These are phyloP conservation scores for Geranium brycei DNA, from an alignment of 345 rosid species.

Conservation along the genomic window DNA sequence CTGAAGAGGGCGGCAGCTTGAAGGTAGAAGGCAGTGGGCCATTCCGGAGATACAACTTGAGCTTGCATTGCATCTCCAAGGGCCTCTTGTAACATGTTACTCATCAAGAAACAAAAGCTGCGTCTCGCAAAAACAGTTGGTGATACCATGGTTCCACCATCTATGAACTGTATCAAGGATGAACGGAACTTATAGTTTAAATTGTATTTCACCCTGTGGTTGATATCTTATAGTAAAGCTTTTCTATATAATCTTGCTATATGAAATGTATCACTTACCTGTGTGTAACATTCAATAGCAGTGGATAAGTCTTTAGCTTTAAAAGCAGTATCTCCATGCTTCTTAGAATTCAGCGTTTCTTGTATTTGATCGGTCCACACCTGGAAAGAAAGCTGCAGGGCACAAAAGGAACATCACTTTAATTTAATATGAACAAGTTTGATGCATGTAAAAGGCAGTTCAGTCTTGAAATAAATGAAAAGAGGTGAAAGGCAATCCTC, in stretches of 20 bases:
- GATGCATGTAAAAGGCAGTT: no score
- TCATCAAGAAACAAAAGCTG: constrained; percentile 6
- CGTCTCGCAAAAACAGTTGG: constrained; percentile 12
- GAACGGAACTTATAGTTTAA: no score
- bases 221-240: no score
- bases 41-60: constrained; percentile 8
- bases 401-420: not conserved
- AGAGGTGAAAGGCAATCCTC: no score
- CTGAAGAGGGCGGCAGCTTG: constrained; percentile 9
- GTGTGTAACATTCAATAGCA: constrained; percentile 43
- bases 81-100: constrained; percentile 6
- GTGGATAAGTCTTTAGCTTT: constrained; percentile 42
- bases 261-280: constrained; percentile 19
- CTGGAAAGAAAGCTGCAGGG: constrained; percentile 60
- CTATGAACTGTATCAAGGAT: constrained; percentile 8
- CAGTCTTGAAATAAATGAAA: no score
- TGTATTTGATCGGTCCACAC: constrained; percentile 64
- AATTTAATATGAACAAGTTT: no score
- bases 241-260: not conserved
- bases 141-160: constrained; percentile 9
- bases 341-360: constrained; percentile 52
- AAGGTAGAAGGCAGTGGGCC: constrained; percentile 12
- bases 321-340: constrained; percentile 55
- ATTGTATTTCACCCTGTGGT: no score
- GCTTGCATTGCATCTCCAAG: constrained; percentile 15